Conservation (phyloP, 306 rosid species). For the Abrus pulchellus region DNA sequence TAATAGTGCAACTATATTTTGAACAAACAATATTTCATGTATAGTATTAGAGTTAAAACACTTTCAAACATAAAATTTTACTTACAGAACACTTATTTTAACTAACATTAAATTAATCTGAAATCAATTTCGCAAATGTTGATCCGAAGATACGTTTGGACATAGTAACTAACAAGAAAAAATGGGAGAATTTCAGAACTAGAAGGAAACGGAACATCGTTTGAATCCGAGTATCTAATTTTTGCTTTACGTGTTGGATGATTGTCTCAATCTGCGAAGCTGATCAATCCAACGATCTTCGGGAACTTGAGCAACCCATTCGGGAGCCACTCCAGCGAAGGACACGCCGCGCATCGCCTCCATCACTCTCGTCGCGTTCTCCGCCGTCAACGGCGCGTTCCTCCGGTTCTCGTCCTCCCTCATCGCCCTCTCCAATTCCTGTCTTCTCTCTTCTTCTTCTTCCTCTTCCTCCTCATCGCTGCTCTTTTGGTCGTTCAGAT, state of each 20-base stretch:
- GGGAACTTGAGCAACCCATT: conserved; percentile 70
- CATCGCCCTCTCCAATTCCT: conserved; percentile 64
- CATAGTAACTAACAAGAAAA: neutral
- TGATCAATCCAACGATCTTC: conserved; percentile 83
- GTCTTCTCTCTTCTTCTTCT: conserved; percentile 50
- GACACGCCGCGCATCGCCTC: conserved; percentile 91
- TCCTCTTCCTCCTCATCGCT: conserved; percentile 57
- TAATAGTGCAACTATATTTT: no score
- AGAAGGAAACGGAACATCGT: neutral
- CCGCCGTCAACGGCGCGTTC: conserved; percentile 74
- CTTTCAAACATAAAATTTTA: no score
- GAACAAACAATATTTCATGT: no score
- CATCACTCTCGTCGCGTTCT: conserved; percentile 79
- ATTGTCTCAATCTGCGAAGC: conserved; percentile 62
- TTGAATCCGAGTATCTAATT: neutral
- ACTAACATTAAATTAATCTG: no score
- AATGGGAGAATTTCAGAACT: neutral
- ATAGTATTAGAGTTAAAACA: no score
- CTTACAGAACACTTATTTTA: no score
- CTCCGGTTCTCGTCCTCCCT: conserved; percentile 81
- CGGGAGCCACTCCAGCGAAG: conserved; percentile 72
- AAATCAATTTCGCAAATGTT: neutral
- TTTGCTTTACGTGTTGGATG: conserved; percentile 44
- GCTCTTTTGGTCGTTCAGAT: conserved; percentile 59
- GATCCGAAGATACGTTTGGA: neutral